Conservation (phyloP, 768 basidiomycete genomes). For the Chiua virens region DNA sequence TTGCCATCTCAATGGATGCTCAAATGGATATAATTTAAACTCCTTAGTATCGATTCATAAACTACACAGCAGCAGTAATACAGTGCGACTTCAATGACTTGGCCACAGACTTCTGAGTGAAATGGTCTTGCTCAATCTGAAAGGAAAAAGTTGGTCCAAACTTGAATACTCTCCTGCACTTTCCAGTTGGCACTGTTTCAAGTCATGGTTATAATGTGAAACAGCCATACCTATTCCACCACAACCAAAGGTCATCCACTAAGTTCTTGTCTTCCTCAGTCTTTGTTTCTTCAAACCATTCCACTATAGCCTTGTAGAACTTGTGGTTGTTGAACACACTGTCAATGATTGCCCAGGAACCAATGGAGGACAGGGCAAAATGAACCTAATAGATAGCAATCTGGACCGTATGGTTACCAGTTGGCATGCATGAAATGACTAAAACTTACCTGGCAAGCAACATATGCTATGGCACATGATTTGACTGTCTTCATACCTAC, state of each 20-base stretch:
- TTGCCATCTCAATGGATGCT: too few relatives aligned
- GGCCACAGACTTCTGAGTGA: too few relatives aligned
- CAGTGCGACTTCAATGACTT: too few relatives aligned
- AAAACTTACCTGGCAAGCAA: too few relatives aligned
- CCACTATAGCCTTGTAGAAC: slow-evolving; percentile 1
- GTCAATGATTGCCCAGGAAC: neutral
- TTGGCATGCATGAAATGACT: neutral
- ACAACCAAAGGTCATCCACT: neutral
- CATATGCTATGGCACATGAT: neutral
- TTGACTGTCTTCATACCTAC: neutral
- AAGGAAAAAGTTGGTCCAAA: too few relatives aligned
- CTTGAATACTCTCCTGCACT: too few relatives aligned
- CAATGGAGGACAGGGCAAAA: neutral
- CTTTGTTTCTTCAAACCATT: slow-evolving; percentile 1
- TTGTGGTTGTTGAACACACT: neutral
- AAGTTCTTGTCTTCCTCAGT: neutral
- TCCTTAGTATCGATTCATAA: too few relatives aligned
- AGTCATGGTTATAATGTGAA: too few relatives aligned
- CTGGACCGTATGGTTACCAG: neutral
- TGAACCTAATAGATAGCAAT: neutral
- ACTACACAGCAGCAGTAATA: too few relatives aligned
- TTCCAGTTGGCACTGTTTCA: too few relatives aligned
- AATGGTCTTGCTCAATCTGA: too few relatives aligned
- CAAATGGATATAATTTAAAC: too few relatives aligned
- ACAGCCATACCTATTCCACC: neutral